Base-by-base conservation (phyloP, 1,139 yeast genomes). In the Pichia sp. region DNA sequence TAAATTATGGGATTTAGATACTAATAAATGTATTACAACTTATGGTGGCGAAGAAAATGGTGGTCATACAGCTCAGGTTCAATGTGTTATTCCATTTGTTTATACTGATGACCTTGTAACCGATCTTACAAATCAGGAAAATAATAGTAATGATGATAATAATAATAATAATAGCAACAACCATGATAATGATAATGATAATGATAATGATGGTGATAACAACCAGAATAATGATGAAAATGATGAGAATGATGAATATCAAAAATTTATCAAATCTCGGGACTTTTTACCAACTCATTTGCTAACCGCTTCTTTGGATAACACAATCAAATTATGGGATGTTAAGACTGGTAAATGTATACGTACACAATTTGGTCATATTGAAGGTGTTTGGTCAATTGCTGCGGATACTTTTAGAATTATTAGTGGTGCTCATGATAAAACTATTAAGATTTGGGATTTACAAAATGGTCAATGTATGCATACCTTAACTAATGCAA, bases 301-400 rank as follows among this genome's bases (percentile, higher is more conserved):
- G 47, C 68, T 92, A 37, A 84, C 96, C 0, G 88, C 95, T 7
- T 88, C 97, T 0, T 71, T 92, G 48, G 98, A 92, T 66, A 90
- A 89, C 65, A 90, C 97, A 11, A 88, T 92, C 63, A 89, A 90
- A 65, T 68, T 92, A 44, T 92, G 97, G 97, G 95, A 89, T 59
- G 83, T 89, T 35, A 73, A 74, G 54, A 79, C 94, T 0, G 97
- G 97, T 4, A 79, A 80, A 64, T 90, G 97, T 62, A 79, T 88
- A 26, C 75, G 97, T 50, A 90, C 98, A 0, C 90, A 92, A 64
- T 90, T 90, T 68, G 98, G 98, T 5, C 98, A 92, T 62, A 88
- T 90, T 48, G 97, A 92, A 66, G 97, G 97, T 26, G 96, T 92
- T 26, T 90, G 97, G 97, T 87, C 92, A 39, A 85, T 92, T 52